Evolutionary conservation across 73 alveolate species (phyloP), one percentile per base, ranked within the genome.

Genomic region (Blepharisma stoltei): DNA sequence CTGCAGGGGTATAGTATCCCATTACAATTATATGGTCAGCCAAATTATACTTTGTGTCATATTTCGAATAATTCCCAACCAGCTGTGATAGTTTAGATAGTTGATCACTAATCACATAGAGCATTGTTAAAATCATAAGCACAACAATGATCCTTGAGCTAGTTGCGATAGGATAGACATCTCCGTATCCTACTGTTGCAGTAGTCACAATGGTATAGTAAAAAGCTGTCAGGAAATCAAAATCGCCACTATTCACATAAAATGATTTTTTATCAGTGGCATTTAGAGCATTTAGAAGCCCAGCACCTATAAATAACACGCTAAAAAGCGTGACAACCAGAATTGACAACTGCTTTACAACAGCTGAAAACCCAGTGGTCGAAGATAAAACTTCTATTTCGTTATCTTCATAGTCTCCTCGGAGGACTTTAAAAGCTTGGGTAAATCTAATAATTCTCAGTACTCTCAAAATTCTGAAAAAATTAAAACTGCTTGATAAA

Each of bases 181-280:
- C 81, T 11, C 81, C 81, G 6, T 71, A 71, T 27, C 81, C 81
- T 6, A 71, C 32, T 14, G 81, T 71, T 6, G 66, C n/a, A 9
- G 81, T 23, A 18, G 81, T 71, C 7, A 71, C 67, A 53, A 71
- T 71, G 47, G 43, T 71, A 53, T 43, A 71, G 54, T 71, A 71
- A 53, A 71, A 71, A 46, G 81, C 81, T 27, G 60, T 75, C 11
- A 71, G 14, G 43, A 71, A 71, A 60, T 60, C 73, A 60, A 60
- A 60, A 32, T 32, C 41, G 0, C 41, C 41, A 1, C 3, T 32
- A 3, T 32, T 32, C 41, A 32, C 41, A 32, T 32, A 32, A 32
- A 32, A 32, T 32, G 41, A 32, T 1, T 32, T 32, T 32, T 32
- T 32, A 32, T 32, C 3, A 32, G 41, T 32, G 0, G 41, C 41